Percentiles rank a stretch among this genome's conserved stretches.
phyloP scores from a whole-genome alignment of 148 eudicot genomes.

The Chenopodium berlandieri region DNA sequence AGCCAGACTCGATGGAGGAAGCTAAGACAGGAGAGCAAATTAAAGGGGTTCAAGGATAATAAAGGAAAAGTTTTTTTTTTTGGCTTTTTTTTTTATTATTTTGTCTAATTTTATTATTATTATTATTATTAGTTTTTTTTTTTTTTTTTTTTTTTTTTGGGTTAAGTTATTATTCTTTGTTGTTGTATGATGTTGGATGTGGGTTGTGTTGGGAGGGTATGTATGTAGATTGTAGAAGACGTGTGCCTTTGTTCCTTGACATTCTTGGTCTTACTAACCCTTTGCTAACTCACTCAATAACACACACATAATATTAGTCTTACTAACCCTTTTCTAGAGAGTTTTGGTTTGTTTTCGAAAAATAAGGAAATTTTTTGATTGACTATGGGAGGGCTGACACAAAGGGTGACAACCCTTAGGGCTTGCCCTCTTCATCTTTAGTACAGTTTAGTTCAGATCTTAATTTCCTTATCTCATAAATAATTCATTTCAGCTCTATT shows the following conservation, averaged over 20 bases:
- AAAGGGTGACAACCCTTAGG: too few relatives aligned
- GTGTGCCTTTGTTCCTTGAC: slow-evolving; percentile 13
- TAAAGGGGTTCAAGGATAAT: not conserved
- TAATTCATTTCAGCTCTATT: too few relatives aligned
- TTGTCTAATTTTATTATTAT: slow-evolving; percentile 1
- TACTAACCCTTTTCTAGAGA: too few relatives aligned
- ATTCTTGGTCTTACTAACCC: slow-evolving; percentile 19
- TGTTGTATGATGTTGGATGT: not conserved
- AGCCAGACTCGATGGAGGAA: not conserved
- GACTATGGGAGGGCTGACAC: too few relatives aligned
- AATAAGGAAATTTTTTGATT: too few relatives aligned
- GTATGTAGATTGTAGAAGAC: not conserved
- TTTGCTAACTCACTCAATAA: slow-evolving; percentile 7
- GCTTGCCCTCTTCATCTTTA: too few relatives aligned
- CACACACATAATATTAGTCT: too few relatives aligned
- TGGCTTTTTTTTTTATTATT: not conserved
- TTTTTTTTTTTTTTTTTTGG: not conserved
- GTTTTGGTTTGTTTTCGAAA: too few relatives aligned
- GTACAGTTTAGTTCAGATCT: too few relatives aligned
- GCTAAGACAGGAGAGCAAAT: not conserved
- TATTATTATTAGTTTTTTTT: not conserved
- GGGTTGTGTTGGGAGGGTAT: not conserved
- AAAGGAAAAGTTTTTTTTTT: not conserved
- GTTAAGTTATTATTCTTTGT: not conserved
- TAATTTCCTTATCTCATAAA: too few relatives aligned